Evolutionary conservation across 1,139 yeast species (phyloP), one percentile per base, ranked within the genome.

Genomic region (Nematodospora anomalae): DNA sequence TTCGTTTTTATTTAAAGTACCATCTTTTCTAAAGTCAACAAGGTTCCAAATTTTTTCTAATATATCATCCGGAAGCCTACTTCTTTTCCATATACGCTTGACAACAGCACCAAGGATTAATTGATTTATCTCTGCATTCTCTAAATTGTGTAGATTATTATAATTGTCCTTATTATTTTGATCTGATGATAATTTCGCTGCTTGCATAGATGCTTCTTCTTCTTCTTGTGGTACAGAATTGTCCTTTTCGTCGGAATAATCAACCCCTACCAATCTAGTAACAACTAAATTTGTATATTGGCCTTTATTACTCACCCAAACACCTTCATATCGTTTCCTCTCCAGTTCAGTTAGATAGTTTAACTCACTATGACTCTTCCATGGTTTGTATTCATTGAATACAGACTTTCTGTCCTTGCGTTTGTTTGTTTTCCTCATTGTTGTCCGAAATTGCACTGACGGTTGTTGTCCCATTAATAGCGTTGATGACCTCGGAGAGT

Each of bases 321-420:
- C 74, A 11, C 95, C 95, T 57, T 89, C 97, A 57, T 90, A 90
- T 33, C 97, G 63, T 53, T 88, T 89, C 41, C 87, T 70, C 56
- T 92, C 97, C 25, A 70, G 74, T 20, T 83, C 89, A 0, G 84
- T 74, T 9, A 89, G 71, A 36, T 64, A 69, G 32, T 68, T 69
- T 8, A 80, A 69, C 44, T 80, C 85, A 28, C 67, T 69, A 55
- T 88, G 96, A 52, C 87, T 82, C 52, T 90, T 92, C 97, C 98
- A 92, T 0, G 97, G 97, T 57, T 90, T 89, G 45, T 86, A 88
- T 50, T 86, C 96, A 55, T 92, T 84, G 57, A 92, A 90, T 15
- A 62, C 57, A 29, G 68, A 61, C 49, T 70, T 72, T 44, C 64
- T 67, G 16, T 64, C 69, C 38, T 60, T 64, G 33, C 60, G 49